phyloP scores from a whole-genome alignment of 495 filamentous ascomycete species.

The Alectoria sarmentosa region DNA sequence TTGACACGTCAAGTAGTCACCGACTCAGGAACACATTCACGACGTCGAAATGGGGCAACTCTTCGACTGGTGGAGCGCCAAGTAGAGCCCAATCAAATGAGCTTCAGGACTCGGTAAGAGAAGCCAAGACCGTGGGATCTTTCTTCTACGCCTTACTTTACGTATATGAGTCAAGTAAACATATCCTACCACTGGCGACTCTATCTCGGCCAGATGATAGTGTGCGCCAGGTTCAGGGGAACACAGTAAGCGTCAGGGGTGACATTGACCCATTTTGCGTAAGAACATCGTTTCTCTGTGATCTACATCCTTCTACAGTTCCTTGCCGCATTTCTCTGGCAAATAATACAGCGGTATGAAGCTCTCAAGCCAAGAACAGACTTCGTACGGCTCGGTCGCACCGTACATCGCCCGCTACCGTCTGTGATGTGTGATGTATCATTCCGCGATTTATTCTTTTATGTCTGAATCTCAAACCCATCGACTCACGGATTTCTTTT shows the following conservation, averaged over 20 bases:
- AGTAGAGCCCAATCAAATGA: background rate
- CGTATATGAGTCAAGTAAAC: background rate
- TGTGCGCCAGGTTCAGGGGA: background rate
- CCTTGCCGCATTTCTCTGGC: background rate
- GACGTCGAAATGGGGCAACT: background rate
- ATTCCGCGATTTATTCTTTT: background rate
- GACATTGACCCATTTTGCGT: background rate
- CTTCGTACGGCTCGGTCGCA: background rate
- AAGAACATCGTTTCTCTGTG: background rate
- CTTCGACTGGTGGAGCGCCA: background rate
- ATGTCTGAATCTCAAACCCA: background rate
- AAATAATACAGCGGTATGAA: background rate
- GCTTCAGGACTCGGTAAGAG: background rate
- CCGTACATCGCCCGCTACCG: background rate
- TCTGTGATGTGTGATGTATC: background rate
- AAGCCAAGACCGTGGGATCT: background rate
- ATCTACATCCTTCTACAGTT: background rate
- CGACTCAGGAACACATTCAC: background rate
- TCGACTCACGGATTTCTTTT: background rate
- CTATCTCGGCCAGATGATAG: background rate
- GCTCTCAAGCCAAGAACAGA: too few species aligned
- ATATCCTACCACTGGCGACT: background rate
- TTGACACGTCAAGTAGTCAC: background rate
- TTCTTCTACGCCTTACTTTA: background rate
- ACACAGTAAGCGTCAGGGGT: background rate